Evolutionary conservation across 176 grass and related monocot genomes (phyloP).

Genomic region (Miscanthus lutarioriparius): DNA sequence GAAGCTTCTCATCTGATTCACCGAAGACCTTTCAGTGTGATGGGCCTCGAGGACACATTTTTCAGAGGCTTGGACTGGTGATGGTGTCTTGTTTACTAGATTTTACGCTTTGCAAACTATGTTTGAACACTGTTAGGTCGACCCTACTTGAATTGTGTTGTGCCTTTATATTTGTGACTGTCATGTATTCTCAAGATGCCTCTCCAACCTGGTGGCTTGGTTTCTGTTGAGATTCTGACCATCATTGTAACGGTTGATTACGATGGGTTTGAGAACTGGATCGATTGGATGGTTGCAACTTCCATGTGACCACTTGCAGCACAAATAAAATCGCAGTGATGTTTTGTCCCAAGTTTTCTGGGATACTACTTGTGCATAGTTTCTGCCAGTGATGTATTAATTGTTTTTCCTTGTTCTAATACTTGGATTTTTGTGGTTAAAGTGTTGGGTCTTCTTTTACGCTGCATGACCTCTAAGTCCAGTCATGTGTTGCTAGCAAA

Average conservation of each 20-base stretch:
- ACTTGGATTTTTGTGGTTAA: too few species aligned
- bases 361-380: not conserved
- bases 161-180: not conserved
- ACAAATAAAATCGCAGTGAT: not conserved
- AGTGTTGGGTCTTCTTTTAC: too few species aligned
- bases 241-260: constrained; percentile 16
- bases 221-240: not conserved
- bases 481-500: too few species aligned
- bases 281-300: not conserved
- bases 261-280: constrained; percentile 23
- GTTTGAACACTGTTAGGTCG: constrained; percentile 32
- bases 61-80: constrained; percentile 94
- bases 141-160: constrained; percentile 22
- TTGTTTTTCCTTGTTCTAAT: too few species aligned
- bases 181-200: constrained; percentile 22
- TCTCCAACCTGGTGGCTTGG: not conserved
- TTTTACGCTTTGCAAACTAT: constrained; percentile 24
- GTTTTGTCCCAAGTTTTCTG: not conserved
- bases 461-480: too few species aligned
- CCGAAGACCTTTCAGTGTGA: constrained; percentile 69
- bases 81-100: constrained; percentile 49
- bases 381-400: not conserved
- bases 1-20: constrained; percentile 83
- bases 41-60: constrained; percentile 62
- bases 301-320: not conserved